Evolutionary conservation across 495 filamentous ascomycete genomes (phyloP).

Genomic region (Penicillium mononematosum): DNA sequence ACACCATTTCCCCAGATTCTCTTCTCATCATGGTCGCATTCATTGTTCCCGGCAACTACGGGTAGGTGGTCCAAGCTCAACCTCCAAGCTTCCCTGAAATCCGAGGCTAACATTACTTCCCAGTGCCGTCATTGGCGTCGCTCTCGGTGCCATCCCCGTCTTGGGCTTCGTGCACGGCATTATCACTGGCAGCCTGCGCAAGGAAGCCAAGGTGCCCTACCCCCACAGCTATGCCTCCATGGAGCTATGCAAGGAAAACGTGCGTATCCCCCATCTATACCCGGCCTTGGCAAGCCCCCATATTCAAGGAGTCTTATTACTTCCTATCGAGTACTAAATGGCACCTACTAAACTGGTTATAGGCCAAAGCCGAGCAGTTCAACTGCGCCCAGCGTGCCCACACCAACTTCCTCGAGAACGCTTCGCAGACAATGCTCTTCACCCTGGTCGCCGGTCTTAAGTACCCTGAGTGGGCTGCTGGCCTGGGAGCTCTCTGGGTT

Average conservation of each 20-base stretch:
- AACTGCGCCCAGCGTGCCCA: constrained; percentile 74
- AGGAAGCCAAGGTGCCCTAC: constrained; percentile 55
- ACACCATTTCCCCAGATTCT: not conserved
- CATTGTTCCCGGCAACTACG: constrained; percentile 50
- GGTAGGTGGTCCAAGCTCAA: constrained; percentile 31
- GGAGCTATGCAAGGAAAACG: constrained; percentile 56
- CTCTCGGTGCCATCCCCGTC: constrained; percentile 52
- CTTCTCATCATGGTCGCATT: constrained; percentile 39
- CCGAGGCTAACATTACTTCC: constrained; percentile 5
- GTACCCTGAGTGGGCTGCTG: constrained; percentile 55
- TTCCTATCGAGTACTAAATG: too few relatives aligned
- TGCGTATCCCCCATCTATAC: constrained; percentile 17
- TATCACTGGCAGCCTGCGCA: constrained; percentile 49
- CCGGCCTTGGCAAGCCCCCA: not conserved
- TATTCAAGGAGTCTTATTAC: not conserved
- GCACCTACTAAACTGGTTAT: not conserved
- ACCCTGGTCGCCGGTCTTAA: constrained; percentile 56
- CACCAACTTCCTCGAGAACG: constrained; percentile 67
- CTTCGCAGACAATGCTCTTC: constrained; percentile 55
- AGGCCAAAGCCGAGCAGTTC: constrained; percentile 50
- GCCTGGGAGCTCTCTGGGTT: constrained; percentile 57
- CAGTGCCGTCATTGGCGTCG: constrained; percentile 60
- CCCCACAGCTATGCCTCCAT: constrained; percentile 63
- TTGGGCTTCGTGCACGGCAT: constrained; percentile 58
- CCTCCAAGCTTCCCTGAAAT: not conserved